Percentiles rank a stretch among this genome's conserved stretches.
Conservation (phyloP, 2,329 filamentous ascomycete genomes). For the Alternaria brassicicola region DNA sequence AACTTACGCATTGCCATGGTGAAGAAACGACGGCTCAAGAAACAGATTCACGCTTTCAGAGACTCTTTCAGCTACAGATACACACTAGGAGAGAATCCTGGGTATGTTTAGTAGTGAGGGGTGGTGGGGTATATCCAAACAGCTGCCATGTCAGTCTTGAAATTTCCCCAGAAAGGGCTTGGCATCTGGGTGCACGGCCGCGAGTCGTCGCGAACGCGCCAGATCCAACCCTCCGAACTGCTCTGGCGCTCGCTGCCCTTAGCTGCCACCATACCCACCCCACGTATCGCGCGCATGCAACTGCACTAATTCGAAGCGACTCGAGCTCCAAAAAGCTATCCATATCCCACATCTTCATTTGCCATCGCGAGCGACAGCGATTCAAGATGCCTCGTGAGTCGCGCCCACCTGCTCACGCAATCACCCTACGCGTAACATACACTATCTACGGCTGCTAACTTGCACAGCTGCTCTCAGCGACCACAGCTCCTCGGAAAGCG, state of each 20-base stretch:
- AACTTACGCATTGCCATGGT: constrained; percentile 51
- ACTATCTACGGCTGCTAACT: constrained; percentile 21
- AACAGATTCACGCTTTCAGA: constrained; percentile 5
- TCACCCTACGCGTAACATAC: constrained; percentile 6
- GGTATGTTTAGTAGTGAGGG: constrained; percentile 27
- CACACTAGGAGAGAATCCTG: constrained; percentile 3
- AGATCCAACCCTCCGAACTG: constrained; percentile 11
- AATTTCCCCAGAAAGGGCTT: constrained; percentile 36
- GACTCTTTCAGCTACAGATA: constrained; percentile 5
- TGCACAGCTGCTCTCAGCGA: constrained; percentile 49
- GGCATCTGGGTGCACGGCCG: constrained; percentile 20
- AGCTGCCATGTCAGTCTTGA: constrained; percentile 27
- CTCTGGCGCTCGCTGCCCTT: background rate
- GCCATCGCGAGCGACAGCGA: constrained; percentile 17
- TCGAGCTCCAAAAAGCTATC: constrained; percentile 9
- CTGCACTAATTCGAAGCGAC: constrained; percentile 7
- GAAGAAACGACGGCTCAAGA: constrained; percentile 18
- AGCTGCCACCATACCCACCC: constrained; percentile 8
- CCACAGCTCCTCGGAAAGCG: constrained; percentile 45
- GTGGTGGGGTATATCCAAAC: constrained; percentile 36
- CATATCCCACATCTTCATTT: background rate
- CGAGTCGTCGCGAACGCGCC: constrained; percentile 24
- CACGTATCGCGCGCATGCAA: constrained; percentile 12
- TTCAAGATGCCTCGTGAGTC: constrained; percentile 45
- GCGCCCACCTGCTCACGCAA: constrained; percentile 8